Conservation (phyloP, 768 basidiomycete genomes). For the Suillus brevipes region DNA sequence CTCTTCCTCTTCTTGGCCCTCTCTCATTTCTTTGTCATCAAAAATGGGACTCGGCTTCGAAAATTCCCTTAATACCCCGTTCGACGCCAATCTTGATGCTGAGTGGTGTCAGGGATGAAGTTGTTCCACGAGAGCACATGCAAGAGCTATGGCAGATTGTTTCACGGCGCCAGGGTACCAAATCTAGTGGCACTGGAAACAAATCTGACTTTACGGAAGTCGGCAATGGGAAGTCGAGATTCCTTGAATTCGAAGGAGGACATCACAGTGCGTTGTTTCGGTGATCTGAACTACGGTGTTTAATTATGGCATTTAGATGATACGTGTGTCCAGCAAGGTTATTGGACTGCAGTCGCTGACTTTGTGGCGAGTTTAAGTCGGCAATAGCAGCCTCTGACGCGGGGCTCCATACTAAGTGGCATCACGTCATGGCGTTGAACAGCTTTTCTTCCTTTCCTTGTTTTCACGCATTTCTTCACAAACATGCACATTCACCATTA, state of each 20-base stretch:
- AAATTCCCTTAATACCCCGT: conserved; percentile 61
- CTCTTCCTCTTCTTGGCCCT: conserved; percentile 71
- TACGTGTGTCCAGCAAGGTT: conserved; percentile 55
- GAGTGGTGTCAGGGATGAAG: conserved; percentile 60
- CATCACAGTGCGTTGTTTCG: conserved; percentile 48
- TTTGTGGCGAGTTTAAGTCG: conserved; percentile 38
- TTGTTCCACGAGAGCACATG: conserved; percentile 59
- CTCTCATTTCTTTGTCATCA: conserved; percentile 82
- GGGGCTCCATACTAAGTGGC: not conserved
- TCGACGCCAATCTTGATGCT: conserved; percentile 79
- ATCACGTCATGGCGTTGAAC: not conserved
- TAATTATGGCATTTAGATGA: conserved; percentile 39
- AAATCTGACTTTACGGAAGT: conserved; percentile 43
- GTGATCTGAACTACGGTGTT: not conserved
- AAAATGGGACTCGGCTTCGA: conserved; percentile 80
- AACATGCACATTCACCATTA: conserved; percentile 7
- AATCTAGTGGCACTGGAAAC: conserved; percentile 20
- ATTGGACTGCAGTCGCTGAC: conserved; percentile 52
- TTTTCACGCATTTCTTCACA: conserved; percentile 4
- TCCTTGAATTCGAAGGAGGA: conserved; percentile 54
- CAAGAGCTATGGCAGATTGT: conserved; percentile 66
- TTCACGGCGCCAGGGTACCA: conserved; percentile 43
- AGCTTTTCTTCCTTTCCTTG: not conserved
- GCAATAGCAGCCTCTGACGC: conserved; percentile 1
- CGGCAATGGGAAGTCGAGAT: conserved; percentile 55